Conservation (phyloP, 2,329 filamentous ascomycete species). For the Ophiostoma fasciatum region DNA sequence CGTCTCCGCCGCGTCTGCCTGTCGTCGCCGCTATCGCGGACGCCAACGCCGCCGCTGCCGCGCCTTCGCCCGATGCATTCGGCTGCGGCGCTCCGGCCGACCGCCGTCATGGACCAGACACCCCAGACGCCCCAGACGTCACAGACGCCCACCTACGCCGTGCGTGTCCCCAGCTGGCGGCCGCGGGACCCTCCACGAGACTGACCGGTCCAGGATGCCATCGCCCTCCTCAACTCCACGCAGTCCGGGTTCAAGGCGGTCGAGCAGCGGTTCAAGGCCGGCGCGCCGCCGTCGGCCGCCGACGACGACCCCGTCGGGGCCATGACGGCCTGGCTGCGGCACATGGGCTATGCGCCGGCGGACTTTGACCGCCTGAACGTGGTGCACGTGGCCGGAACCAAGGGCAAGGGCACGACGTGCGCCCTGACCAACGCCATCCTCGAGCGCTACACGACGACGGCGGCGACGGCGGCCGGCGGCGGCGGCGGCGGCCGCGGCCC, state of each 20-base stretch:
- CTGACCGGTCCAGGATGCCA: slow-evolving; percentile 51
- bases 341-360: slow-evolving; percentile 53
- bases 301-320: slow-evolving; percentile 51
- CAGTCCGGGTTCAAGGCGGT: slow-evolving; percentile 78
- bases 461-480: neutral
- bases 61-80: no score
- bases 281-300: slow-evolving; percentile 51
- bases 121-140: no score
- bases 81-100: no score
- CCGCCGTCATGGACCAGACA: no score
- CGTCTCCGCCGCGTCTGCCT: no score
- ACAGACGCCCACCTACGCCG: neutral
- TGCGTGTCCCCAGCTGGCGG: no score
- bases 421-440: slow-evolving; percentile 53
- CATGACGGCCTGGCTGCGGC: slow-evolving; percentile 63
- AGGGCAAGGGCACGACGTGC: slow-evolving; percentile 61
- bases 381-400: slow-evolving; percentile 60
- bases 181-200: no score
- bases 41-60: no score
- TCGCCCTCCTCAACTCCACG: slow-evolving; percentile 73
- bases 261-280: slow-evolving; percentile 62
- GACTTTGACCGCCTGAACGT: slow-evolving; percentile 49
- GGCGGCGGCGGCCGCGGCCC: neutral
- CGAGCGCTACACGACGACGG: slow-evolving; percentile 33
- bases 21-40: no score